Evolutionary conservation across 345 rosid genomes (phyloP), one percentile per base, ranked within the genome.

Genomic region (Raphanus raphanistrum): DNA sequence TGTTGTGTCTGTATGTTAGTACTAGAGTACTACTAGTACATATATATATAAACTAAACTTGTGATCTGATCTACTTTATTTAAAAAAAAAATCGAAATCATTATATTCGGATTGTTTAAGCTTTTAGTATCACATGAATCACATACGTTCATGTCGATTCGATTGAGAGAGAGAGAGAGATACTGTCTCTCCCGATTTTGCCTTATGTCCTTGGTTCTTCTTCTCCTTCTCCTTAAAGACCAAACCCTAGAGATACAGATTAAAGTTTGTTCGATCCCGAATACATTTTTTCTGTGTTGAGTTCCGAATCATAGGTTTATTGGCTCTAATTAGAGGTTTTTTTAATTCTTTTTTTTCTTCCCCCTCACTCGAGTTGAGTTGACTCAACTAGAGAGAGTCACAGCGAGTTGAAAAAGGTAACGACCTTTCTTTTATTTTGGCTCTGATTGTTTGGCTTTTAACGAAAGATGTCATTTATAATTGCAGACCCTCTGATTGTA

Each of bases 71-170:
- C 79, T 68, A 57, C 66, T 12, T 65, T 27, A 17, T 5, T 48
- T 5, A 21, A 21, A 21, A 21, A 21, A 21, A 21, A 21, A 29
- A 63, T 68, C n/a, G n/a, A 38, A 57, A 70, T 33, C 6, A 74
- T 41, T 10, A 75, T 57, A 71, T 75, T 74, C 72, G 73, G 79
- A 68, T 78, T 1, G 66, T 76, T 81, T 82, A 62, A 63, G 71
- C 17, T 41, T 41, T 33, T 2, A 41, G 61, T 68, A 66, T 72
- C 73, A 78, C 73, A 78, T 78, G 73, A 72, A 66, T 71, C 76
- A 80, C 83, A 76, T 81, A 76, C 73, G 66, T 77, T 81, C 75
- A 77, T 76, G 81, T 81, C 63, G 84, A 76, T 81, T 81, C 74
- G 59, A 67, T 77, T 81, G 58, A 72, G 57, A 72, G 52, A 43